phyloP scores from a whole-genome alignment of 2,329 filamentous ascomycete genomes.

The Phialophora verrucosa region DNA sequence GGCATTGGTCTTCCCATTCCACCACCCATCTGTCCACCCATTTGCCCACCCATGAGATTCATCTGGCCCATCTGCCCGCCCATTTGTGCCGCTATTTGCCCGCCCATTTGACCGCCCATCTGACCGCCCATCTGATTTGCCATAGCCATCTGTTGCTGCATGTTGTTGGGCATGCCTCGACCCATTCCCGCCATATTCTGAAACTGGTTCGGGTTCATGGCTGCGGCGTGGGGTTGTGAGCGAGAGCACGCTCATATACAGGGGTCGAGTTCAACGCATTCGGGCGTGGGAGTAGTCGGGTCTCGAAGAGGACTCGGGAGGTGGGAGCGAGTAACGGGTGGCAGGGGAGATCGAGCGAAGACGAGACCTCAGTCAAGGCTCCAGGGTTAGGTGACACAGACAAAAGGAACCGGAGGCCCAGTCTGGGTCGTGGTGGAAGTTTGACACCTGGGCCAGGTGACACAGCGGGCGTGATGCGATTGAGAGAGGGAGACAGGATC shows the following conservation, averaged over 20 bases:
- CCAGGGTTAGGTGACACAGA: constrained; percentile 14
- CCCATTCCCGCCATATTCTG: constrained; percentile 39
- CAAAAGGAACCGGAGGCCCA: constrained; percentile 10
- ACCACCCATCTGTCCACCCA: constrained; percentile 27
- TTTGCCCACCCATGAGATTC: constrained; percentile 27
- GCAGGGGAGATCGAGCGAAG: constrained; percentile 11
- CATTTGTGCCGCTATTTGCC: constrained; percentile 23
- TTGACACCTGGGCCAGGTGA: constrained; percentile 8
- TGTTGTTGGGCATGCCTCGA: constrained; percentile 38
- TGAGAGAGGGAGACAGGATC: constrained; percentile 2
- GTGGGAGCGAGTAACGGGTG: background rate
- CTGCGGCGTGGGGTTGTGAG: constrained; percentile 20
- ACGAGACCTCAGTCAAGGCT: constrained; percentile 17
- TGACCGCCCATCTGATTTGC: constrained; percentile 31
- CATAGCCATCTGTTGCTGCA: constrained; percentile 38
- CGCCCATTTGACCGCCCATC: constrained; percentile 31
- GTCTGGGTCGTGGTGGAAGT: constrained; percentile 18
- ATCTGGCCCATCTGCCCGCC: constrained; percentile 34
- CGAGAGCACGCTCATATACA: constrained; percentile 23
- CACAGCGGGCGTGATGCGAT: constrained; percentile 5
- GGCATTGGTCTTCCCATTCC: constrained; percentile 30
- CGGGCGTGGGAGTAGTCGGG: constrained; percentile 8
- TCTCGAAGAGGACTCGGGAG: constrained; percentile 2
- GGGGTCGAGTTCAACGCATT: constrained; percentile 20
- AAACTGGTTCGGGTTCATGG: constrained; percentile 39